phyloP scores from a whole-genome alignment of 257 asterid species.

The Rhazya stricta region DNA sequence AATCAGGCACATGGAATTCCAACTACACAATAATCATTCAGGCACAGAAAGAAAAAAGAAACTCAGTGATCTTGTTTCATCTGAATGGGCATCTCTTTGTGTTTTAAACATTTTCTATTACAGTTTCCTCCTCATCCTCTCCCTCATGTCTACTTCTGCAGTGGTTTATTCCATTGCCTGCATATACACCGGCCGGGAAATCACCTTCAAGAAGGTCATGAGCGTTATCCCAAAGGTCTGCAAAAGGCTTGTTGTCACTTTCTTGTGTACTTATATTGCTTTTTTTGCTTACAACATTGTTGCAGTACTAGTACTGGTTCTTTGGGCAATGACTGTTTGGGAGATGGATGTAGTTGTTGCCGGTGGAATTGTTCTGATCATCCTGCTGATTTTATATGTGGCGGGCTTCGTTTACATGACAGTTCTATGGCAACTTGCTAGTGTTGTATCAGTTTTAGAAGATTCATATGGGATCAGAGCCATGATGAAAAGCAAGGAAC shows the following conservation, averaged over 20 bases:
- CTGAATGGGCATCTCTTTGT: constrained; percentile 29
- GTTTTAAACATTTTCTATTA: constrained; percentile 34
- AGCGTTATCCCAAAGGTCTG: constrained; percentile 61
- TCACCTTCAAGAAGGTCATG: constrained; percentile 40
- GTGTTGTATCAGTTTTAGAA: constrained; percentile 61
- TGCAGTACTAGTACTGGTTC: constrained; percentile 10
- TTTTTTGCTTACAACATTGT: constrained; percentile 31
- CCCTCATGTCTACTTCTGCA: constrained; percentile 62
- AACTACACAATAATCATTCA: constrained; percentile 10
- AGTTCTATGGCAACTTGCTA: constrained; percentile 54
- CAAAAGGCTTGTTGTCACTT: constrained; percentile 55
- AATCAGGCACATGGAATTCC: constrained; percentile 24
- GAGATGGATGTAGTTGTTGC: background rate
- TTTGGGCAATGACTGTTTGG: background rate
- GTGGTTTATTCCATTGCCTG: constrained; percentile 58
- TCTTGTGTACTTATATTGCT: constrained; percentile 32
- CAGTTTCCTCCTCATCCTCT: constrained; percentile 36
- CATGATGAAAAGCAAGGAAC: constrained; percentile 41
- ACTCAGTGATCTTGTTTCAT: constrained; percentile 29
- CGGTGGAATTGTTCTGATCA: background rate
- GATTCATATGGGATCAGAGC: constrained; percentile 49
- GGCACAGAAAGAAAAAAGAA: constrained; percentile 18
- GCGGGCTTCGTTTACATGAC: constrained; percentile 45
- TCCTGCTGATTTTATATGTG: constrained; percentile 23
- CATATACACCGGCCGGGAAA: constrained; percentile 39